Conservation (phyloP, 1,284 basidiomycete genomes). For the Mycosarcoma mackinlayi region DNA sequence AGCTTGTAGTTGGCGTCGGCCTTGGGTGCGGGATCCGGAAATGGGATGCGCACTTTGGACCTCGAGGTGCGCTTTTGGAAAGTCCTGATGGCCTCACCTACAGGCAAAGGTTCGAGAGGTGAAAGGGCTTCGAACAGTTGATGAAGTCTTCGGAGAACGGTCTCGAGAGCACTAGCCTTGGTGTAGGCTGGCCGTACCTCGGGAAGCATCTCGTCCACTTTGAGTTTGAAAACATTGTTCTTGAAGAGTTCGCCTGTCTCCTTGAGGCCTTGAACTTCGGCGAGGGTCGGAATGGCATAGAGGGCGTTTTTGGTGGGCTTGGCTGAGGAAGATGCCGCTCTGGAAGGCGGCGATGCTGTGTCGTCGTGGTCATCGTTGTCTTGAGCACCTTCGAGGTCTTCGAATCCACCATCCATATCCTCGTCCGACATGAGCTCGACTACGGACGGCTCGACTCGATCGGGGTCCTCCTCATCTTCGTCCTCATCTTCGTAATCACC, state of each 20-base stretch:
- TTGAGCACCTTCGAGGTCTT: slow-evolving; percentile 55
- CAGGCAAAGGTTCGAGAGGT: slow-evolving; percentile 40
- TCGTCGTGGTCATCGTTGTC: slow-evolving; percentile 43
- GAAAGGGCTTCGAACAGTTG: slow-evolving; percentile 43
- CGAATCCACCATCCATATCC: slow-evolving; percentile 66
- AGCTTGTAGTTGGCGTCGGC: slow-evolving; percentile 74
- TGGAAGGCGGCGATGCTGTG: slow-evolving; percentile 12
- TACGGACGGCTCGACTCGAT: slow-evolving; percentile 29
- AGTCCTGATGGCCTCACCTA: slow-evolving; percentile 52
- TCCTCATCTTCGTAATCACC: slow-evolving; percentile 19
- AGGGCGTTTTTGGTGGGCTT: slow-evolving; percentile 57
- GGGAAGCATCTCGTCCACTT: slow-evolving; percentile 72
- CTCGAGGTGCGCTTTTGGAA: slow-evolving; percentile 71
- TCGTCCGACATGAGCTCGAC: slow-evolving; percentile 60
- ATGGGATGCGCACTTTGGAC: slow-evolving; percentile 70
- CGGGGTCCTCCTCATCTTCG: slow-evolving; percentile 45
- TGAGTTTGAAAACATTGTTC: slow-evolving; percentile 85
- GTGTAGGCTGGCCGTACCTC: slow-evolving; percentile 52
- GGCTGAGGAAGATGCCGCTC: slow-evolving; percentile 43
- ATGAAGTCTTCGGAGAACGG: slow-evolving; percentile 60
- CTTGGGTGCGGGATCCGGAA: slow-evolving; percentile 58
- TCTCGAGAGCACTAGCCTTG: slow-evolving; percentile 58
- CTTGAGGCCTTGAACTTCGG: slow-evolving; percentile 81
- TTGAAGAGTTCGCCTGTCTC: slow-evolving; percentile 82
- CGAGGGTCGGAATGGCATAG: slow-evolving; percentile 71